Evolutionary conservation across 805 yeast species (phyloP), one percentile per base, ranked within the genome.

Genomic region (Yamadazyma philogaea): DNA sequence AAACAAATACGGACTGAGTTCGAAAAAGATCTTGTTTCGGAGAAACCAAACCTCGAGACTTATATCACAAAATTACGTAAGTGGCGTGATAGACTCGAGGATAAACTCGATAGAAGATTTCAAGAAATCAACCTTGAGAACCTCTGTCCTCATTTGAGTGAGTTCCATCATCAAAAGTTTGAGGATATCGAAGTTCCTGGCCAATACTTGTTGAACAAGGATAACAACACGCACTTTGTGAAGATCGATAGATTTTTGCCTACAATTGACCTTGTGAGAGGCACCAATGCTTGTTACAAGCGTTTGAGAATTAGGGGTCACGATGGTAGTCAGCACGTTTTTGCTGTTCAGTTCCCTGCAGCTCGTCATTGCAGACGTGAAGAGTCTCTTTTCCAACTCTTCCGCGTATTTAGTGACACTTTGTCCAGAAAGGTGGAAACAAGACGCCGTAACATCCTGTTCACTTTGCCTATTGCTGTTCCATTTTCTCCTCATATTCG

Each of bases 161-260:
- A 90, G 59, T 93, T 95, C 79, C 99, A 93, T 64, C 96, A 93
- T 61, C 98, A 93, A 61, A 91, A 89, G 64, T 93, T 93, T 59
- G 99, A 93, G 61, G 99, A 93, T 38, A 87, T 93, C 45, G 99
- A 93, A 61, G 82, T 93, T 45, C 99, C 99, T 0, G 99, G 99
- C 1, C 99, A 93, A 59, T 93, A 93, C 57, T 68, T 90, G 57
- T 71, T 88, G 67, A 86, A 87, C 60, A 85, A 83, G 59, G 98
- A 91, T 55, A 88, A 77, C 61, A 91, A 87, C 59, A 63, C 78
- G n/a, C 96, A 91, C 61, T 95, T 93, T 60, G 77, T 88, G 38
- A 93, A 93, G 72, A 87, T 93, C 55, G 97, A 89, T 49, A 74
- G 99, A 44, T 95, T 93, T 65, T 66, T 93, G 61, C 95, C 98